Evolutionary conservation across 2,329 filamentous ascomycete genomes (phyloP).

Genomic region (Colletotrichum sp.): DNA sequence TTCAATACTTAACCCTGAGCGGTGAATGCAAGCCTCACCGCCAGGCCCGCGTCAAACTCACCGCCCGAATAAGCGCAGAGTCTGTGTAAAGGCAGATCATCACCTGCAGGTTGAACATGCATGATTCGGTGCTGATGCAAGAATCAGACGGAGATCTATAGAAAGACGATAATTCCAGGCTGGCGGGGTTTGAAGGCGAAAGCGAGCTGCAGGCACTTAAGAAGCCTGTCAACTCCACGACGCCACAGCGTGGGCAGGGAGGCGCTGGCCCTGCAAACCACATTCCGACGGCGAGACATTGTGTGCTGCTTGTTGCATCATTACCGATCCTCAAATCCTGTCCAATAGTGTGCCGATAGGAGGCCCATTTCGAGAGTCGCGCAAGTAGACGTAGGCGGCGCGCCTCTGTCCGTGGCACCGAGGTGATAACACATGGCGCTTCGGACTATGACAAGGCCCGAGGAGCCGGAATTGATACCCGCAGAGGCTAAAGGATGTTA

Average conservation of each 20-base stretch:
- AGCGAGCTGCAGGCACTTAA: constrained; percentile 17
- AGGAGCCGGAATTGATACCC: not conserved
- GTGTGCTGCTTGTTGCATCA: not conserved
- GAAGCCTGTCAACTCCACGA: not conserved
- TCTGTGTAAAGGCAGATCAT: not conserved
- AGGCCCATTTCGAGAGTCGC: not conserved
- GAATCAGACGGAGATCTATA: not conserved
- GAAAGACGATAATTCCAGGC: not conserved
- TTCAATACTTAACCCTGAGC: not conserved
- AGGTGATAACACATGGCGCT: not conserved
- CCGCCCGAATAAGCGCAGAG: not conserved
- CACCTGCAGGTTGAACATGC: not conserved
- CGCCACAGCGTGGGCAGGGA: not conserved
- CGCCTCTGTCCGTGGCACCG: not conserved
- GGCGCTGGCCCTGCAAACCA: not conserved
- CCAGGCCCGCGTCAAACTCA: not conserved
- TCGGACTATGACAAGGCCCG: not conserved
- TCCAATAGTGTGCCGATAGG: not conserved
- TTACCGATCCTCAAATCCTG: not conserved
- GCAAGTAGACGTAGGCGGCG: not conserved
- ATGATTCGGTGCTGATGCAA: not conserved
- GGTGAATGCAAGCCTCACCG: not conserved
- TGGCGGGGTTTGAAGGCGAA: not conserved
- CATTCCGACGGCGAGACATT: not conserved
- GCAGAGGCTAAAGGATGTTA: not conserved